Percentiles rank a stretch among this genome's conserved stretches.
Conservation (phyloP, 148 eudicot genomes). For the Gaultheria prostrata region DNA sequence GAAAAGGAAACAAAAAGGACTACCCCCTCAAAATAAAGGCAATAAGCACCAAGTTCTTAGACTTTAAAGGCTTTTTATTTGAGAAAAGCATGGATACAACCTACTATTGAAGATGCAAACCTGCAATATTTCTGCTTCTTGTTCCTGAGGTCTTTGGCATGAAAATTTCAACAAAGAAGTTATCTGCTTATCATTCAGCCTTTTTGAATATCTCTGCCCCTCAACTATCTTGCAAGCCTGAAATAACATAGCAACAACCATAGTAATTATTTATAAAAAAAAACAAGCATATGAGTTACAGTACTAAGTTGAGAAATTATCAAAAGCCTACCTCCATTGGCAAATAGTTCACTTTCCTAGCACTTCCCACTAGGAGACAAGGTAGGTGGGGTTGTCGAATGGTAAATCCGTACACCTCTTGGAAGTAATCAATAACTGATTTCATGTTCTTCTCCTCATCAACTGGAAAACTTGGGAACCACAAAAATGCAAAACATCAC, state of each 20-base stretch:
- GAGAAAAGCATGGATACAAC: neutral
- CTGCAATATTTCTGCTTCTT: constrained; percentile 68
- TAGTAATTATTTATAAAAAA: neutral
- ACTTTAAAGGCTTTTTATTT: neutral
- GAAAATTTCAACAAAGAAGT: constrained; percentile 63
- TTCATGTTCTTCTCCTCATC: constrained; percentile 75
- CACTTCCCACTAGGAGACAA: constrained; percentile 79
- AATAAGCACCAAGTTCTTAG: neutral
- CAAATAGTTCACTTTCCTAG: constrained; percentile 67
- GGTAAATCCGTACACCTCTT: constrained; percentile 69
- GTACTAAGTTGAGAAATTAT: neutral
- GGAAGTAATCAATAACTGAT: constrained; percentile 71
- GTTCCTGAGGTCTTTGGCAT: constrained; percentile 63
- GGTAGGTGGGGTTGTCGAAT: constrained; percentile 65
- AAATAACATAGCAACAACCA: neutral
- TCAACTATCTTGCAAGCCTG: constrained; percentile 81
- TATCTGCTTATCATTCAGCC: constrained; percentile 76
- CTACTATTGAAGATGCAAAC: constrained; percentile 26
- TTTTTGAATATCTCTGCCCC: constrained; percentile 70
- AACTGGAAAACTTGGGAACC: constrained; percentile 56
- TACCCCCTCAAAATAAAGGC: neutral
- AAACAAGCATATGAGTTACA: neutral
- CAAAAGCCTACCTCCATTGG: constrained; percentile 63
- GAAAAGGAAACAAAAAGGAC: neutral
- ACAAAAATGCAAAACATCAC: neutral